Evolutionary conservation across 2,329 filamentous ascomycete species (phyloP).

Genomic region (Celoporthe dispersa): DNA sequence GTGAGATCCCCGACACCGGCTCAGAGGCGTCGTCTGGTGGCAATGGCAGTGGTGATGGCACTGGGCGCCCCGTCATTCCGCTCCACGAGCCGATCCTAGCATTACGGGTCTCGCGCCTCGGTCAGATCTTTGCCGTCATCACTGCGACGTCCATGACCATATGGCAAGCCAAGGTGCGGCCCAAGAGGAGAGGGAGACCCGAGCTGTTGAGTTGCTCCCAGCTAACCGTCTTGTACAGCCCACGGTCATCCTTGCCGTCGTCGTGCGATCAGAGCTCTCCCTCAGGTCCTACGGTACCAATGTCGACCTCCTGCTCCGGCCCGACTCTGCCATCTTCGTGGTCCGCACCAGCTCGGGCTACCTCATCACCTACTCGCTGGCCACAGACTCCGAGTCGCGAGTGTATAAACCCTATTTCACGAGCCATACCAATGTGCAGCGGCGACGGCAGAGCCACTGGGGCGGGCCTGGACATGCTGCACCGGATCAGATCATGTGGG

Average conservation of each 20-base stretch:
- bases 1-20: slow-evolving; percentile 48
- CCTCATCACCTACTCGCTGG: slow-evolving; percentile 91
- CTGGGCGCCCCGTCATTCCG: slow-evolving; percentile 44
- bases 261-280: slow-evolving; percentile 81
- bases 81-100: slow-evolving; percentile 71
- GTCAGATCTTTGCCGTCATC: slow-evolving; percentile 84
- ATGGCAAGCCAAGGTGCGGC: slow-evolving; percentile 88
- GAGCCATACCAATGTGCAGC: slow-evolving; percentile 66
- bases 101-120: slow-evolving; percentile 76
- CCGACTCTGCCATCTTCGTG: slow-evolving; percentile 90
- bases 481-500: slow-evolving; percentile 69
- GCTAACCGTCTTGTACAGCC: slow-evolving; percentile 58
- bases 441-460: slow-evolving; percentile 64
- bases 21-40: slow-evolving; percentile 32
- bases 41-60: slow-evolving; percentile 33
- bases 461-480: slow-evolving; percentile 58
- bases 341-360: slow-evolving; percentile 86
- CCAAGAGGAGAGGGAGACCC: background rate
- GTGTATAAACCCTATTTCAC: slow-evolving; percentile 86
- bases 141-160: slow-evolving; percentile 85
- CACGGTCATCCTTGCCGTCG: slow-evolving; percentile 82
- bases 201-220: slow-evolving; percentile 31
- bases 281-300: slow-evolving; percentile 84
- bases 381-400: slow-evolving; percentile 78
- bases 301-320: slow-evolving; percentile 80